Conservation (phyloP, 2,329 filamentous ascomycete genomes). For the Venturia oleaginea region DNA sequence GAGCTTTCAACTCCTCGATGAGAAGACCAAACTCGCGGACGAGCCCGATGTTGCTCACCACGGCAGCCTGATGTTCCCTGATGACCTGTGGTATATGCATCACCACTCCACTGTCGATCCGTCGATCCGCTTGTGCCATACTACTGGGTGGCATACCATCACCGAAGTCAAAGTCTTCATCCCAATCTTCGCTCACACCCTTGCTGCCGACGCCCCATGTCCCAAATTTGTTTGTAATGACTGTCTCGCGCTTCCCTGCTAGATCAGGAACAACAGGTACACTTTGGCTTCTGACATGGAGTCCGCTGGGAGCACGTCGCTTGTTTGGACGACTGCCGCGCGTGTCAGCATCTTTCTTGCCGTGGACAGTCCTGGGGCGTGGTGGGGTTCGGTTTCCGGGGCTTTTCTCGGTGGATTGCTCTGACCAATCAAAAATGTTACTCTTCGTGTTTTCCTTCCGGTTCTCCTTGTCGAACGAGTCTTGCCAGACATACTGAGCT, state of each 20-base stretch:
- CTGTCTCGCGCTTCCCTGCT: constrained; percentile 41
- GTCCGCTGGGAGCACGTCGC: constrained; percentile 58
- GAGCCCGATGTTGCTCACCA: constrained; percentile 75
- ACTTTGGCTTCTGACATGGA: constrained; percentile 72
- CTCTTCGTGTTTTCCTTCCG: constrained; percentile 35
- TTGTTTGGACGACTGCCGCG: constrained; percentile 60
- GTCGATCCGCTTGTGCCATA: constrained; percentile 24
- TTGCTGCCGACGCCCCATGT: constrained; percentile 77
- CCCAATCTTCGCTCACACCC: constrained; percentile 77
- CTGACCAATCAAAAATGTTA: constrained; percentile 72
- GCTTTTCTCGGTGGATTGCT: constrained; percentile 55
- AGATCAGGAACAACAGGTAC: constrained; percentile 61
- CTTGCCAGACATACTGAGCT: neutral
- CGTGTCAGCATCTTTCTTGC: constrained; percentile 62
- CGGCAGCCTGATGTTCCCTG: constrained; percentile 70
- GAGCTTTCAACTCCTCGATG: constrained; percentile 73
- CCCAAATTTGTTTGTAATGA: constrained; percentile 62
- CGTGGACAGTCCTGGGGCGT: constrained; percentile 66
- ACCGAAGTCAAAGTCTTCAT: constrained; percentile 77
- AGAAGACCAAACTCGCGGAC: constrained; percentile 71
- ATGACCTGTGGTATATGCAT: constrained; percentile 75
- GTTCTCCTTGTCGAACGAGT: neutral
- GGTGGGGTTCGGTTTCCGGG: constrained; percentile 49
- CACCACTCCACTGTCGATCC: constrained; percentile 34
- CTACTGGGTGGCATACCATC: constrained; percentile 27